Evolutionary conservation across 2,329 filamentous ascomycete species (phyloP).

Genomic region (Neonectria neomacrospora): DNA sequence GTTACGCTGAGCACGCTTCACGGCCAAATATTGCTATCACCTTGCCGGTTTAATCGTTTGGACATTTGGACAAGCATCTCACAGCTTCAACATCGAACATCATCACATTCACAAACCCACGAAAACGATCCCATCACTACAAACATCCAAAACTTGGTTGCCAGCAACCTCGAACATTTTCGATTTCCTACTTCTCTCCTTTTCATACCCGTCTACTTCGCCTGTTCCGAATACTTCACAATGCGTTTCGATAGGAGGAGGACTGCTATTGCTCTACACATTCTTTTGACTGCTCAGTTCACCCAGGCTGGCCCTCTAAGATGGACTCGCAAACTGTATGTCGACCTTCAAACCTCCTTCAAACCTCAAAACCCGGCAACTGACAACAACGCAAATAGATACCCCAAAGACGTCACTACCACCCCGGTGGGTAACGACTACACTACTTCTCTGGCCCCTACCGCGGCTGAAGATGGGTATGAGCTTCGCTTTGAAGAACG

Average conservation of each 20-base stretch:
- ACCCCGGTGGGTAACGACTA: slow-evolving; percentile 32
- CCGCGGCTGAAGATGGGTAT: slow-evolving; percentile 37
- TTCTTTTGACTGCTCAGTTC: slow-evolving; percentile 45
- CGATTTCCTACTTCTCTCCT: slow-evolving; percentile 19
- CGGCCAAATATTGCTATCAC: slow-evolving; percentile 4
- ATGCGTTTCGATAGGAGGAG: slow-evolving; percentile 39
- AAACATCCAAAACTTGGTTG: slow-evolving; percentile 24
- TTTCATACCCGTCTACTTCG: slow-evolving; percentile 1
- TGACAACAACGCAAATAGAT: slow-evolving; percentile 32
- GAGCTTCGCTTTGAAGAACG: not conserved
- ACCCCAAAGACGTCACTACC: slow-evolving; percentile 33
- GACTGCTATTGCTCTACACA: slow-evolving; percentile 39
- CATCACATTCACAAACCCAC: slow-evolving; percentile 4
- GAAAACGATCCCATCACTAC: not conserved
- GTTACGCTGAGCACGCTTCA: slow-evolving; percentile 8
- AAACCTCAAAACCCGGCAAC: slow-evolving; percentile 16
- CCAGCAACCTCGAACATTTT: slow-evolving; percentile 16
- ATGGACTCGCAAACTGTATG: slow-evolving; percentile 48
- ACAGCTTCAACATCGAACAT: slow-evolving; percentile 6
- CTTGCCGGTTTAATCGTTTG: slow-evolving; percentile 13
- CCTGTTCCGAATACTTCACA: slow-evolving; percentile 19
- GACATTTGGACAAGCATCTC: slow-evolving; percentile 3
- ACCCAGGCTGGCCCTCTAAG: slow-evolving; percentile 51
- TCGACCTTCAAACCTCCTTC: not conserved
- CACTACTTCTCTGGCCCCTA: slow-evolving; percentile 27